Conservation (phyloP, 2,329 filamentous ascomycete species). For the Aspergillus bombycis region DNA sequence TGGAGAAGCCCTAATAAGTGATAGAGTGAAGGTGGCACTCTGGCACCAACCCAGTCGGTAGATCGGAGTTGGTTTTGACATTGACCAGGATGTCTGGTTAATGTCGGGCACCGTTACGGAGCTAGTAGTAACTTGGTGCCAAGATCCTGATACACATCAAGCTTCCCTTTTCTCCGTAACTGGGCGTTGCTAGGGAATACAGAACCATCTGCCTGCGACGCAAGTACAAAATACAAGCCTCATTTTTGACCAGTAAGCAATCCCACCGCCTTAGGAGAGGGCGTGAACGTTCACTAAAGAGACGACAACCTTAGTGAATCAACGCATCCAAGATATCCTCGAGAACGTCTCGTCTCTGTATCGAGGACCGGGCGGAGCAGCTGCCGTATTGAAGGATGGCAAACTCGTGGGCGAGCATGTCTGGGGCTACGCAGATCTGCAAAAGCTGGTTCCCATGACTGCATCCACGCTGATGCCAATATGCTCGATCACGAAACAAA, state of each 20-base stretch:
- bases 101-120: neutral
- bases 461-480: constrained; percentile 46
- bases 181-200: too few relatives aligned
- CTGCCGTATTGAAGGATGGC: constrained; percentile 49
- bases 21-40: too few relatives aligned
- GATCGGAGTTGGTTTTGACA: neutral
- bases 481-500: constrained; percentile 54
- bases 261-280: neutral
- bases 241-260: neutral
- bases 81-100: neutral
- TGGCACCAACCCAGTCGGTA: neutral
- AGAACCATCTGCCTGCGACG: neutral
- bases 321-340: constrained; percentile 18
- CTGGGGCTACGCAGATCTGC: constrained; percentile 51
- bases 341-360: constrained; percentile 24
- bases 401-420: constrained; percentile 41
- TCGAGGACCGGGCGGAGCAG: constrained; percentile 47
- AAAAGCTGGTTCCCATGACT: constrained; percentile 41
- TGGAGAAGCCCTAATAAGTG: too few relatives aligned
- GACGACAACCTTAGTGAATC: neutral
- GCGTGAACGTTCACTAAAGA: neutral
- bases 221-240: neutral
- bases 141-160: neutral
- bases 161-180: too few relatives aligned
- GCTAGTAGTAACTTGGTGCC: too few relatives aligned